Evolutionary conservation across 2,329 filamentous ascomycete species (phyloP), one percentile per base, ranked within the genome.

Genomic region (Ascochyta fabae): DNA sequence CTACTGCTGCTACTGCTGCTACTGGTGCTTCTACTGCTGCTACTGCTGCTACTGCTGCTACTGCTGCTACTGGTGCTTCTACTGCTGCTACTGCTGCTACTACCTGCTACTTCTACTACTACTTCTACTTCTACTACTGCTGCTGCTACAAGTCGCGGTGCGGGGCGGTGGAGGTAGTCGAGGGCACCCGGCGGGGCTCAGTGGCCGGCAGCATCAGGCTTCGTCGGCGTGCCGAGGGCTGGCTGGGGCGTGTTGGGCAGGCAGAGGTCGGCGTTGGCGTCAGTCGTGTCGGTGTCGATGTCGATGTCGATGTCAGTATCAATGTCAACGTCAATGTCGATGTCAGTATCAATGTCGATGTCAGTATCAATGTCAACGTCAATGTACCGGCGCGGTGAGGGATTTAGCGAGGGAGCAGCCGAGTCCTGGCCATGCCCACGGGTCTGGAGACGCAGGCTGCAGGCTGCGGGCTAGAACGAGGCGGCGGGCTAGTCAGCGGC

Each of bases 401-500:
- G 41, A 33, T 35, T 52, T 52, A 46, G 41, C 49, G 49, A 52
- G 49, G 26, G 35, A 35, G 43, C 29, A 42, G 49, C 35, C 27
- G 49, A 2, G 27, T 36, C 29, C 50, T 42, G 43, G 50, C 43
- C 50, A 47, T 53, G 49, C 36, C 42, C 35, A 15, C 16, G 1
- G 26, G 34, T 46, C 42, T 19, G 13, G 27, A 33, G 26, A 12
- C 36, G 4, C 15, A 26, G 35, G 41, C 19, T 19, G 35, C 16
- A 26, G 39, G 48, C 33, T n/a, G 16, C 19, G 19, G 19, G 19
- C 19, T 19, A 19, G 19, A 26, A 8, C 34, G 16, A 33, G 27
- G 34, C 41, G 29, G 41, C 29, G 27, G 27, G 23, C 42, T 40
- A 27, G 48, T 13, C 22, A 10, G 13, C 48, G 16, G 45, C 35